A percentile compares a stretch with the other conserved stretches of the same genome.
These are phyloP conservation scores for Colletotrichum brevisporum DNA, from an alignment of 2,329 filamentous ascomycete genomes.

Conservation along the genomic window DNA sequence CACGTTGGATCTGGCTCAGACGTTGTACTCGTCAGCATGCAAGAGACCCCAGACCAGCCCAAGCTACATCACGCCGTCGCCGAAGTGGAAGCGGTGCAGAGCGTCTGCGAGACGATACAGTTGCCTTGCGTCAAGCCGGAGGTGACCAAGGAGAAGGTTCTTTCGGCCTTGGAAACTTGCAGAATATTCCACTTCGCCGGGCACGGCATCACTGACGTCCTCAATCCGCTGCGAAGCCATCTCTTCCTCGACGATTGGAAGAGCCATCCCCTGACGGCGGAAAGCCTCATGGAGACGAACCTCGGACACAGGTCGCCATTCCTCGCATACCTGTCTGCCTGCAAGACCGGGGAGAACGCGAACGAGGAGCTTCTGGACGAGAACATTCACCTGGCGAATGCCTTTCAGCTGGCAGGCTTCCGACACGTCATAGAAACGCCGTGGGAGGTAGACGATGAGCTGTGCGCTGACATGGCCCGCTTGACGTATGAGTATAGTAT, in stretches of 20 bases:
- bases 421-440: slow-evolving; percentile 57
- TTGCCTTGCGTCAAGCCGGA: slow-evolving; percentile 12
- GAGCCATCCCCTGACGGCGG: slow-evolving; percentile 34
- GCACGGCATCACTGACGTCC: neutral
- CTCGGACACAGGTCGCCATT: slow-evolving; percentile 45
- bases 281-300: slow-evolving; percentile 38
- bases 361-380: slow-evolving; percentile 51
- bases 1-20: neutral
- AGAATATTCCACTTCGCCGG: neutral
- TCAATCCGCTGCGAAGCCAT: slow-evolving; percentile 37
- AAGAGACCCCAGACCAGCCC: slow-evolving; percentile 12
- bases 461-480: slow-evolving; percentile 50
- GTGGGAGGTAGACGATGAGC: slow-evolving; percentile 53
- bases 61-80: slow-evolving; percentile 40
- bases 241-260: slow-evolving; percentile 2
- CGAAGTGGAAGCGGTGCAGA: slow-evolving; percentile 42
- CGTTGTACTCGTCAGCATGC: slow-evolving; percentile 49
- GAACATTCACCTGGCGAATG: slow-evolving; percentile 45
- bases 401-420: slow-evolving; percentile 56
- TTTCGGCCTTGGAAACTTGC: slow-evolving; percentile 40
- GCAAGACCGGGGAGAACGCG: slow-evolving; percentile 48
- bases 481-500: slow-evolving; percentile 39
- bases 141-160: slow-evolving; percentile 42
- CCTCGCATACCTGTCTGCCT: slow-evolving; percentile 56
- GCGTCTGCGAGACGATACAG: slow-evolving; percentile 24